Evolutionary conservation across 176 grass and related monocot genomes (phyloP).

Genomic region (Juncus effusus): DNA sequence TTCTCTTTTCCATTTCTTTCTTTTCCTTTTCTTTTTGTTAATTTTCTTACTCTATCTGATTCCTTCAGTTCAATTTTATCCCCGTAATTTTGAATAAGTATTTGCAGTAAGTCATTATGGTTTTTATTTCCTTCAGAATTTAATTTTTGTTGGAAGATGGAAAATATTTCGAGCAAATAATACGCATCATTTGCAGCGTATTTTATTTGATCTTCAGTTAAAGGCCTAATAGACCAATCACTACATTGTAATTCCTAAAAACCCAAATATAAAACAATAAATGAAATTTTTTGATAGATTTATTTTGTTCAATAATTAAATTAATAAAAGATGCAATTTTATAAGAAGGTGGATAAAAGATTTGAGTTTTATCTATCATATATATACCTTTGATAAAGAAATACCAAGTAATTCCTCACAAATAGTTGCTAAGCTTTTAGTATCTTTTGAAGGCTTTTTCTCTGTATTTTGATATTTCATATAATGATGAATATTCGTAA

Average conservation of each 20-base stretch:
- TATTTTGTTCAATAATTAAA: neutral
- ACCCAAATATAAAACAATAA: constrained; percentile 19
- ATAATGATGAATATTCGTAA: constrained; percentile 70
- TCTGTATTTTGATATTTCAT: constrained; percentile 49
- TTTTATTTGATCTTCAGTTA: constrained; percentile 77
- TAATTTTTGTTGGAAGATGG: constrained; percentile 48
- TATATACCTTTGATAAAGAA: constrained; percentile 82
- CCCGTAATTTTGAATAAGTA: constrained; percentile 37
- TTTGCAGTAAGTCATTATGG: constrained; percentile 10
- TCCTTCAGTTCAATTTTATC: constrained; percentile 67
- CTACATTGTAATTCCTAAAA: constrained; percentile 92
- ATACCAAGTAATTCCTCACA: constrained; percentile 66
- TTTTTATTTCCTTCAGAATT: constrained; percentile 12
- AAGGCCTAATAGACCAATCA: constrained; percentile 84
- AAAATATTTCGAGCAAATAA: constrained; percentile 88
- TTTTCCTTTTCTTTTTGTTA: constrained; percentile 60
- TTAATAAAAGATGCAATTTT: neutral
- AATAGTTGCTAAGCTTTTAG: constrained; percentile 87
- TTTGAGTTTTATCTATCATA: neutral
- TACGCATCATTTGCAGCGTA: constrained; percentile 98
- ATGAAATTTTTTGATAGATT: neutral
- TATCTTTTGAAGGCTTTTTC: constrained; percentile 65
- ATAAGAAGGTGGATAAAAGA: constrained; percentile 8
- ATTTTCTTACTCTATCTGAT: constrained; percentile 48
- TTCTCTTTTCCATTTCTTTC: constrained; percentile 46